phyloP scores from a whole-genome alignment of 2,329 filamentous ascomycete genomes.

The Bipolaris zeicola region DNA sequence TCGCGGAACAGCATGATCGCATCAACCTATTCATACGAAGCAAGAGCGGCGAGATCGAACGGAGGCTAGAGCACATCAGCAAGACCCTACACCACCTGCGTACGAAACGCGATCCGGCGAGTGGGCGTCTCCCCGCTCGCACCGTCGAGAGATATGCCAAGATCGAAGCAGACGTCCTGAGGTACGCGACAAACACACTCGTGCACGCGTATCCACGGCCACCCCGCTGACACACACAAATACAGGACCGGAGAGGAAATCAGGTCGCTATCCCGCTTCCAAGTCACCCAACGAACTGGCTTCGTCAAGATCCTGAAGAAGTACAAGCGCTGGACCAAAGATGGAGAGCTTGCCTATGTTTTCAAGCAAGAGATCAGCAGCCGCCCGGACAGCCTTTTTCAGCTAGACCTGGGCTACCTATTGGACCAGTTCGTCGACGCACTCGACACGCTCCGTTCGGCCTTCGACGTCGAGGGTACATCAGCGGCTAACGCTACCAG shows the following conservation, averaged over 20 bases:
- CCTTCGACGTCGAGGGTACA: conserved; percentile 48
- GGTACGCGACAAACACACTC: conserved; percentile 32
- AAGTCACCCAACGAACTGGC: conserved; percentile 73
- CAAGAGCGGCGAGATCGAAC: conserved; percentile 77
- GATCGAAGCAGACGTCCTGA: conserved; percentile 57
- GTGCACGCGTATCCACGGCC: not conserved
- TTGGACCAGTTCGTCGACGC: conserved; percentile 57
- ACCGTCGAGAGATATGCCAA: conserved; percentile 58
- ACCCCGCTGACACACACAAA: conserved; percentile 17
- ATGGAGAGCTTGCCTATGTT: conserved; percentile 65
- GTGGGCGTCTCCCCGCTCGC: conserved; percentile 47
- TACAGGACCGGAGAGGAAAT: conserved; percentile 72
- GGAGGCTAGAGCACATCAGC: conserved; percentile 61
- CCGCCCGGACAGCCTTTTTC: conserved; percentile 73
- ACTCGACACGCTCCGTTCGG: conserved; percentile 52
- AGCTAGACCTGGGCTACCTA: conserved; percentile 64
- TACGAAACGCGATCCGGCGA: conserved; percentile 21
- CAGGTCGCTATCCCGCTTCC: conserved; percentile 71
- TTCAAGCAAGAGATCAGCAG: conserved; percentile 71
- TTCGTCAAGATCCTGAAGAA: conserved; percentile 87
- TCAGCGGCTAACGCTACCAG: conserved; percentile 16
- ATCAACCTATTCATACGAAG: conserved; percentile 79
- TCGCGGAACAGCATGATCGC: conserved; percentile 76
- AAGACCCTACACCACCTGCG: conserved; percentile 47
- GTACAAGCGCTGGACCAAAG: conserved; percentile 86